Percentiles rank a stretch among this genome's conserved stretches.
These are phyloP conservation scores for Hippophae gyantsensis DNA, from an alignment of 306 rosid genomes.

Conservation along the genomic window DNA sequence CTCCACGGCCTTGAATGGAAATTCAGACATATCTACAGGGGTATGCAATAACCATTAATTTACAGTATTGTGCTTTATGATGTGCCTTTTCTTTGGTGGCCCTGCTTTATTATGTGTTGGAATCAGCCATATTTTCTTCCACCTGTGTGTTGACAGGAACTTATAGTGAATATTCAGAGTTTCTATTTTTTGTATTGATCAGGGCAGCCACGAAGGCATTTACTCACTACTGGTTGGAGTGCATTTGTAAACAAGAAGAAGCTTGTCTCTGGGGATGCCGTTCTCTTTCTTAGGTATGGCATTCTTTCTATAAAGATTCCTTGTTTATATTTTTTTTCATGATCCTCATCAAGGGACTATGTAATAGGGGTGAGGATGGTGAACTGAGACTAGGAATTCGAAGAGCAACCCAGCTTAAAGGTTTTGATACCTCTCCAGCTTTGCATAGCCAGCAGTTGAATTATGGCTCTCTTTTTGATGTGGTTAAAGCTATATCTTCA, in stretches of 20 bases:
- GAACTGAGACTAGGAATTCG: slow-evolving; percentile 83
- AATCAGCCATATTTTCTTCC: too few relatives aligned
- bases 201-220: slow-evolving; percentile 99
- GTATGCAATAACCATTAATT: slow-evolving; percentile 27
- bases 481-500: slow-evolving; percentile 52
- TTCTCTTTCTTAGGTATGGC: slow-evolving; percentile 76
- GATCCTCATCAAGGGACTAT: slow-evolving; percentile 2
- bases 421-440: slow-evolving; percentile 34
- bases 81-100: not conserved
- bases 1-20: slow-evolving; percentile 86
- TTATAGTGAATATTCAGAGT: not conserved
- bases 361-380: slow-evolving; percentile 81
- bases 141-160: too few relatives aligned
- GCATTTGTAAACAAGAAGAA: slow-evolving; percentile 97
- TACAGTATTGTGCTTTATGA: not conserved
- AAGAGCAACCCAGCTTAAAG: slow-evolving; percentile 75
- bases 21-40: slow-evolving; percentile 92
- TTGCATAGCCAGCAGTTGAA: slow-evolving; percentile 47
- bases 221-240: slow-evolving; percentile 99
- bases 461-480: slow-evolving; percentile 42
- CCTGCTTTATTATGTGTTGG: too few relatives aligned
- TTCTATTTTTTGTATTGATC: slow-evolving; percentile 16
- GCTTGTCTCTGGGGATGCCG: slow-evolving; percentile 97
- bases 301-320: not conserved
- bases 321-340: not conserved